Evolutionary conservation across 305 asterid species (phyloP), one percentile per base, ranked within the genome.

Genomic region (Stenogyne calaminthoides): DNA sequence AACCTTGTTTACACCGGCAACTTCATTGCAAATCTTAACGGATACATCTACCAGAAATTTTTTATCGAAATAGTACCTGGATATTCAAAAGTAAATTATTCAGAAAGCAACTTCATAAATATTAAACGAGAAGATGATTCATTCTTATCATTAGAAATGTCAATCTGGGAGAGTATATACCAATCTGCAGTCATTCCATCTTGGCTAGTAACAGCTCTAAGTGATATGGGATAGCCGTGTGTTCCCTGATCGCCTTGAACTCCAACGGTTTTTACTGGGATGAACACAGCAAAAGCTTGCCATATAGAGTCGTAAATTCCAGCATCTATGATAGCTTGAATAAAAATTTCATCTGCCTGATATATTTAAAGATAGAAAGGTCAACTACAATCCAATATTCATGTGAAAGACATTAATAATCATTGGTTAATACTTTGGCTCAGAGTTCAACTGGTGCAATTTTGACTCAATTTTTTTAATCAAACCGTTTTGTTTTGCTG

Each of bases 141-240:
- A 46, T 3, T 8, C 15, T 12, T 11, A 29, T 32, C 36, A 32
- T 32, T 4, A 4, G 1, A 29, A 22, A 29, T 18, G 55, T 19
- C 5, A 68, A 25, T 19, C 3, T 10, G 54, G 20, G 1, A 40
- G 59, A 3, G 54, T 29, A 71, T 56, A 66, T 87, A 92, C 99
- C 97, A 95, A 81, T 95, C 98, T 19, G 99, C 98, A 52, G 99
- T 95, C 99, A 95, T 95, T 76, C 98, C 98, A 81, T 95, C 99
- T 73, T 89, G 93, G 81, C 98, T 95, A 12, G 98, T 92, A 71
- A 92, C 99, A 15, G 98, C 99, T 84, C 99, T 84, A 40, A 95
- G 87, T 11, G 95, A 87, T 65, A 95, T 88, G 78, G 93, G 97
- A 47, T 89, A 86, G 40, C 97, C 83, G 85, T 95, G 96, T 0